Conservation (phyloP, 2,329 filamentous ascomycete genomes). For the Aspergillus sclerotialis region DNA sequence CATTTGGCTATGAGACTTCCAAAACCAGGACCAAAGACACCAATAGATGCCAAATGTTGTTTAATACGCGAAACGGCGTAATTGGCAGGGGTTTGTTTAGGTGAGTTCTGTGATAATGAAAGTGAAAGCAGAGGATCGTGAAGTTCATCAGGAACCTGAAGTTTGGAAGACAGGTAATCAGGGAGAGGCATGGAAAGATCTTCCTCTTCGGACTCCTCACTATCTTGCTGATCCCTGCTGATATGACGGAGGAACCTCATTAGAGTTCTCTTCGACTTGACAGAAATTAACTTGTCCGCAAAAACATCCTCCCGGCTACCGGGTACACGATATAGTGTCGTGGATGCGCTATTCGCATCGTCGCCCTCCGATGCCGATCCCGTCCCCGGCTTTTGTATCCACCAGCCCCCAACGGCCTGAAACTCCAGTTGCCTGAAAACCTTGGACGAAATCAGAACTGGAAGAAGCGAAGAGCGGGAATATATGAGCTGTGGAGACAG, state of each 20-base stretch:
- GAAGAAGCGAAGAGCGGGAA: constrained; percentile 68
- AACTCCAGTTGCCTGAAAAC: constrained; percentile 90
- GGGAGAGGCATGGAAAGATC: constrained; percentile 49
- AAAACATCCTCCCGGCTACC: constrained; percentile 91
- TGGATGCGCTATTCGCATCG: constrained; percentile 14
- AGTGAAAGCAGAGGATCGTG: constrained; percentile 62
- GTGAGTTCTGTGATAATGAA: constrained; percentile 60
- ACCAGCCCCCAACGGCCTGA: constrained; percentile 87
- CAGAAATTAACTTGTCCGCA: constrained; percentile 64
- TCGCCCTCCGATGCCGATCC: constrained; percentile 12
- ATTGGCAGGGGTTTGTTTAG: constrained; percentile 52
- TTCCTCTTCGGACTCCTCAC: constrained; percentile 42
- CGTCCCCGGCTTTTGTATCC: constrained; percentile 50
- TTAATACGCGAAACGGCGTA: constrained; percentile 68
- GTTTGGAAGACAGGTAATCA: constrained; percentile 43
- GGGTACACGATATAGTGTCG: constrained; percentile 62
- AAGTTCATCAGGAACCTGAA: constrained; percentile 62
- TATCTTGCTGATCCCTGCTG: constrained; percentile 52
- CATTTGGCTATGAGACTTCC: constrained; percentile 87
- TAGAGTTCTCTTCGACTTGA: constrained; percentile 73
- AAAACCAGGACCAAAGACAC: constrained; percentile 81
- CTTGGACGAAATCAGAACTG: constrained; percentile 77
- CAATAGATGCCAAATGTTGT: constrained; percentile 77
- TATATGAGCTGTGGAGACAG: constrained; percentile 84
- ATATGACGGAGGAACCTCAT: constrained; percentile 96